Evolutionary conservation across 2,329 filamentous ascomycete genomes (phyloP).

Genomic region (Cercospora sesami): DNA sequence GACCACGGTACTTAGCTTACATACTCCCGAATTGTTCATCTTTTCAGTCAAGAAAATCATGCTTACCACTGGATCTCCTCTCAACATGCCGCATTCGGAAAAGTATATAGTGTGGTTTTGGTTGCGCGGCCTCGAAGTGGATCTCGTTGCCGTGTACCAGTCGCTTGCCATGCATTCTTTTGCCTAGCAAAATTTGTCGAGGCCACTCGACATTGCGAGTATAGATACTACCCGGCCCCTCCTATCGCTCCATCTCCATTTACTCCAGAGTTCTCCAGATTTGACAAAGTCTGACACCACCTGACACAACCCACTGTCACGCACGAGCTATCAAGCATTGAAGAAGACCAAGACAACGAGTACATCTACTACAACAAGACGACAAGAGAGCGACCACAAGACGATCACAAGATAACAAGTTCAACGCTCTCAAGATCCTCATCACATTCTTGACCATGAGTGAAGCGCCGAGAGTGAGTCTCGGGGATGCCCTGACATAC

Average conservation of each 20-base stretch:
- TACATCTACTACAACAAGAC: neutral
- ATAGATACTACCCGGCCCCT: neutral
- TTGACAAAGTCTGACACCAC: neutral
- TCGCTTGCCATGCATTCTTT: neutral
- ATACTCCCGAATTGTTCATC: neutral
- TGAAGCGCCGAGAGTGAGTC: neutral
- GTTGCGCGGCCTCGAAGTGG: neutral
- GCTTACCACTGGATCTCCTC: neutral
- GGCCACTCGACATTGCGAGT: neutral
- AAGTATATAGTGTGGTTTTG: neutral
- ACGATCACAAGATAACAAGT: neutral
- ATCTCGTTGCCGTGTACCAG: neutral
- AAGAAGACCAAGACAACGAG: neutral
- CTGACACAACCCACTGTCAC: neutral
- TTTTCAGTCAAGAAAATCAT: neutral
- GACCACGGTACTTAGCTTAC: neutral
- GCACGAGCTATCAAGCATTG: neutral
- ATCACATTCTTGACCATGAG: neutral
- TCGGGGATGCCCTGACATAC: neutral
- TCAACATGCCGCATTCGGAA: neutral
- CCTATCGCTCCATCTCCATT: neutral
- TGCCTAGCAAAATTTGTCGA: neutral
- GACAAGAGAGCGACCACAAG: neutral
- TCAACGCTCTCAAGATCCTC: neutral
- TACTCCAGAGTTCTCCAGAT: neutral